These are phyloP conservation scores for Gracilaria caudata DNA, from an alignment of 23 red algal genomes.

Conservation along the genomic window DNA sequence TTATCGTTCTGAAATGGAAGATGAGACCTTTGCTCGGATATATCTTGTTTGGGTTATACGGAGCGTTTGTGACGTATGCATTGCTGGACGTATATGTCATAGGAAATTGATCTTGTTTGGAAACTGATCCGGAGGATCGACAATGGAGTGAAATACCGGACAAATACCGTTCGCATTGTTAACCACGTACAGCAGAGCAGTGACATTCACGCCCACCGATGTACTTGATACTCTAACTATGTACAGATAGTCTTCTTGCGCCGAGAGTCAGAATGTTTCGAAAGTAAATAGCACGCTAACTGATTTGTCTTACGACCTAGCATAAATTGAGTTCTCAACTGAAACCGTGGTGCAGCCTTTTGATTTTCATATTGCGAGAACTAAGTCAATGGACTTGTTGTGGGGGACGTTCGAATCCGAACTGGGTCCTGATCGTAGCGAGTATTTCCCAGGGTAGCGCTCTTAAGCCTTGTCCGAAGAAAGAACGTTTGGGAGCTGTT, in stretches of 20 bases:
- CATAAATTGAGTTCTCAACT: neutral
- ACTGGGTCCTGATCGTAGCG: no score
- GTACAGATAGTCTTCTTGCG: neutral
- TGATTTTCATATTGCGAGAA: no score
- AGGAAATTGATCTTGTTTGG: neutral
- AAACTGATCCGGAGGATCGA: neutral
- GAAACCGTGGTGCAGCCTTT: no score
- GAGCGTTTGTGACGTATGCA: constrained; percentile 62
- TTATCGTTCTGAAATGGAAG: constrained; percentile 55
- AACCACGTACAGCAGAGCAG: neutral
- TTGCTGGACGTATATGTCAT: constrained; percentile 67
- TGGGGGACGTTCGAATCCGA: no score
- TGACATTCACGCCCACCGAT: neutral
- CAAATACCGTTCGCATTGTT: neutral
- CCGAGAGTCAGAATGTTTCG: neutral
- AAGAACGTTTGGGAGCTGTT: no score
- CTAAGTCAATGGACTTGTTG: no score
- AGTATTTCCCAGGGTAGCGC: no score
- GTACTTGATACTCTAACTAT: neutral
- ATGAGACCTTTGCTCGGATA: constrained; percentile 70
- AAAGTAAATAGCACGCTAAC: neutral
- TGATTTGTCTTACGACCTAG: neutral
- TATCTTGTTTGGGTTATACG: constrained; percentile 63
- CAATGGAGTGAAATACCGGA: neutral
- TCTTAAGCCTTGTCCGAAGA: no score